These are phyloP conservation scores for Cercospora zeae-maydis DNA, from an alignment of 2,329 filamentous ascomycete genomes.

Conservation along the genomic window DNA sequence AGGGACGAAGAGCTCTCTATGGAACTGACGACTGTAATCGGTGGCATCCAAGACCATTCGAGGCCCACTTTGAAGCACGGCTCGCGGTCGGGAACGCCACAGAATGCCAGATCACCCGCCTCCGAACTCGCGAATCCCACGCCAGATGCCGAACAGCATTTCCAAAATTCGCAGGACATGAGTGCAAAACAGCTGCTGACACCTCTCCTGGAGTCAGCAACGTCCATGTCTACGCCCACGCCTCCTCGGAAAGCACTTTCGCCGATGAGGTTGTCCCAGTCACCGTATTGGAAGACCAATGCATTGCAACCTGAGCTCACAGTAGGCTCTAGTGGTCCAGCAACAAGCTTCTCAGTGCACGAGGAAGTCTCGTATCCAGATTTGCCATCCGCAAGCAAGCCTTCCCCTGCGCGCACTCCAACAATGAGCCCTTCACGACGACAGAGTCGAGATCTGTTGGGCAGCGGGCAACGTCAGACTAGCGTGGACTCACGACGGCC, in stretches of 20 bases:
- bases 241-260: slow-evolving; percentile 24
- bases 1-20: slow-evolving; percentile 51
- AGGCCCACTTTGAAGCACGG: slow-evolving; percentile 20
- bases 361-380: slow-evolving; percentile 24
- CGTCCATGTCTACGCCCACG: slow-evolving; percentile 17
- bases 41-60: slow-evolving; percentile 40
- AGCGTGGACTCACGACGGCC: slow-evolving; percentile 23
- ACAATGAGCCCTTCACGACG: slow-evolving; percentile 22
- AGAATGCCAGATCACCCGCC: slow-evolving; percentile 44
- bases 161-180: slow-evolving; percentile 51
- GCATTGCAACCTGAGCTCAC: neutral
- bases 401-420: slow-evolving; percentile 19
- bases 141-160: slow-evolving; percentile 55
- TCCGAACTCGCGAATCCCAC: slow-evolving; percentile 45
- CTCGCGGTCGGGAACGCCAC: slow-evolving; percentile 34
- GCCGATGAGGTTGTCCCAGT: slow-evolving; percentile 18
- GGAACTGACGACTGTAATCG: slow-evolving; percentile 51
- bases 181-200: slow-evolving; percentile 36
- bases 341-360: slow-evolving; percentile 17
- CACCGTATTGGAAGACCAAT: slow-evolving; percentile 3
- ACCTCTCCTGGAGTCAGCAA: slow-evolving; percentile 36
- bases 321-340: neutral
- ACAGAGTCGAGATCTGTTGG: slow-evolving; percentile 3
- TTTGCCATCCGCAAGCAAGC: slow-evolving; percentile 19
- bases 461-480: slow-evolving; percentile 7